Base-by-base conservation (phyloP, 2,329 filamentous ascomycete genomes). In the Periconia sp. region DNA sequence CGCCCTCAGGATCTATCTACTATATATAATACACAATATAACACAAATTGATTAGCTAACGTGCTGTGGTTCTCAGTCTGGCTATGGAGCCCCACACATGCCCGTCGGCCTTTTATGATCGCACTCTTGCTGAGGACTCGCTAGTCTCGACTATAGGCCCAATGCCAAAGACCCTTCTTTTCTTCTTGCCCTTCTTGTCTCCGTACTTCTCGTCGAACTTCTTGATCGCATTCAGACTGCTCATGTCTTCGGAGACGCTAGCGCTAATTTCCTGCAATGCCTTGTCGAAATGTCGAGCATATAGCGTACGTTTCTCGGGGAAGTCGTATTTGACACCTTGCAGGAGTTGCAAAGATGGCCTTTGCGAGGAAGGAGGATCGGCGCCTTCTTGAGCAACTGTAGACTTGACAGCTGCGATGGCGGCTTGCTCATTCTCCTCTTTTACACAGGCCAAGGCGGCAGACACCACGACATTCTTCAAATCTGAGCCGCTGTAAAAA, bases 201-300 rank as follows among this genome's bases (percentile, higher is more conserved):
- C 94, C 93, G 71, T 92, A 99, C 72, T 93, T 89, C 76, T 96
- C 91, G 70, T 99, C 94, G 68, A 97, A 99, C 75, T 95, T 95
- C 64, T 91, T 84, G 65, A 99, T 96, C 13, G 90, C 90, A 60
- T 85, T 85, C 57, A 99, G 78, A 31, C 86, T 91, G 46, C 85
- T 81, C 93, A 97, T 97, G 67, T 99, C 92, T 73, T 97, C 93
- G 64, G 86, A 92, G 61, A 97, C 92, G 65, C 90, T 95, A 0
- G 94, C 92, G 52, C 88, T 90, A 62, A 99, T 96, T 74, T 97
- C 92, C 64, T 85, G 83, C 65, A 96, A 80, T 2, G 91, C 94
- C 61, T 85, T 88, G 15, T 92, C 89, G 68, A 99, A 97, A 75
- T 99, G 94, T 2, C 80, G 73, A 19, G 76, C 74, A 3, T 77